Percentiles rank a stretch among this genome's conserved stretches.
phyloP scores from a whole-genome alignment of 257 asterid genomes.

The Nicotiana attenuata region DNA sequence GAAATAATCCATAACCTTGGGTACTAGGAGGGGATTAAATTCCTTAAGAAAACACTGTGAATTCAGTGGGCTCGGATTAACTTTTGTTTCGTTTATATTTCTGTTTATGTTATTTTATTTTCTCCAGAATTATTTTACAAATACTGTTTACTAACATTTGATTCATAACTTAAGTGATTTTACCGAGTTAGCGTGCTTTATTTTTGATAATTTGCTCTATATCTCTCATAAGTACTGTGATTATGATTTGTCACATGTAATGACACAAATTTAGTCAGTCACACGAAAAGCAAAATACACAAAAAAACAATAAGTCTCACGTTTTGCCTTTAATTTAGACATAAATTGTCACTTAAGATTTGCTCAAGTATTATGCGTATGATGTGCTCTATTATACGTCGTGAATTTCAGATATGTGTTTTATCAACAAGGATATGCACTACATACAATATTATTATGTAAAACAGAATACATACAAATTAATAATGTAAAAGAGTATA shows the following conservation, averaged over 20 bases:
- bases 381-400: not conserved
- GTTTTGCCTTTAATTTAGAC: not conserved
- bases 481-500: not conserved
- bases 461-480: not conserved
- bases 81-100: too few relatives aligned
- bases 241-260: not conserved
- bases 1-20: too few relatives aligned
- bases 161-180: too few relatives aligned
- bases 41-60: too few relatives aligned
- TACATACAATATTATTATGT: not conserved
- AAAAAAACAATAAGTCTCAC: not conserved
- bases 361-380: not conserved
- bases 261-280: not conserved
- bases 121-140: too few relatives aligned
- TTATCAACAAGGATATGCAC: not conserved
- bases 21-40: too few relatives aligned
- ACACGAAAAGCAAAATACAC: not conserved
- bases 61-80: too few relatives aligned
- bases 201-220: not conserved
- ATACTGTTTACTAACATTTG: too few relatives aligned
- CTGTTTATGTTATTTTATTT: too few relatives aligned
- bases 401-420: not conserved
- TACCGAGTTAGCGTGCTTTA: too few relatives aligned
- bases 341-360: not conserved
- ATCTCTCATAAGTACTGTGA: not conserved